phyloP scores from a whole-genome alignment of 805 yeast species.

The Kodamaea leandrae region DNA sequence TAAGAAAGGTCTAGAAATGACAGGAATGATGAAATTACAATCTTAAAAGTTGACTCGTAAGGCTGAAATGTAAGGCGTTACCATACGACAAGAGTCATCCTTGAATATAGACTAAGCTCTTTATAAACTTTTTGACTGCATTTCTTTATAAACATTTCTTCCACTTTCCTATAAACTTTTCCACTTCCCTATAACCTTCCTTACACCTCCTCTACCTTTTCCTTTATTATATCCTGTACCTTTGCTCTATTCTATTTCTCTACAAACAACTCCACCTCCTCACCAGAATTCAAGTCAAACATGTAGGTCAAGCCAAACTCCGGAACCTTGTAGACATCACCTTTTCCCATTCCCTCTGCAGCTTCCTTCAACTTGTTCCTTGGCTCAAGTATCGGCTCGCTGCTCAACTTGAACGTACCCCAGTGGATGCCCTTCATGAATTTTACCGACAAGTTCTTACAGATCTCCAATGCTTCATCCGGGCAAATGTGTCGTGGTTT shows the following conservation, averaged over 20 bases:
- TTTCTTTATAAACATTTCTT: too few species aligned
- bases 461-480: constrained; percentile 66
- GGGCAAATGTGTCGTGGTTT: constrained; percentile 87
- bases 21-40: background rate
- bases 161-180: too few species aligned
- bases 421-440: constrained; percentile 87
- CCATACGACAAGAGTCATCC: too few species aligned
- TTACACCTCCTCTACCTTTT: too few species aligned
- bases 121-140: too few species aligned
- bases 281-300: constrained; percentile 36
- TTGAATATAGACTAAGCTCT: too few species aligned
- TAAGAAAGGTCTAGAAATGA: background rate
- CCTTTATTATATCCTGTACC: too few species aligned
- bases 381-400: constrained; percentile 87
- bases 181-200: too few species aligned
- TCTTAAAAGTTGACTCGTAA: too few species aligned
- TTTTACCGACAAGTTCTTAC: constrained; percentile 57
- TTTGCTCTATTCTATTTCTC: background rate
- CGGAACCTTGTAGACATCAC: constrained; percentile 55
- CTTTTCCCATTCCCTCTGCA: constrained; percentile 41
- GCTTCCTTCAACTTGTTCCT: constrained; percentile 53
- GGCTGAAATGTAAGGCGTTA: too few species aligned
- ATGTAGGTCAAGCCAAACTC: constrained; percentile 71
- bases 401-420: constrained; percentile 91
- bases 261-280: constrained; percentile 5